Conservation (phyloP, 495 filamentous ascomycete genomes). For the Aspergillus homomorphus region DNA sequence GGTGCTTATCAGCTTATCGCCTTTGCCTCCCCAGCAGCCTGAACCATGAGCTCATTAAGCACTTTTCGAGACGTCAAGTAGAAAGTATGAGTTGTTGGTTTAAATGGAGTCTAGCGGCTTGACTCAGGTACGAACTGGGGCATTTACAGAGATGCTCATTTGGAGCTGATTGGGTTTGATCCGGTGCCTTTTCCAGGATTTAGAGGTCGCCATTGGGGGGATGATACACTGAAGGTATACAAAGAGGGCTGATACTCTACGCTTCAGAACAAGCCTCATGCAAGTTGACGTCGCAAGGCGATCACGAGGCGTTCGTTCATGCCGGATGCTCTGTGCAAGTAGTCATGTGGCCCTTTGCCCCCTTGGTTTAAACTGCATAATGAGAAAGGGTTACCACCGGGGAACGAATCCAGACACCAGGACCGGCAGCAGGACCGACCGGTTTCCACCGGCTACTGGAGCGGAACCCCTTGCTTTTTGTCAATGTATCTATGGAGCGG, state of each 20-base stretch:
- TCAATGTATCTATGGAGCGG: not conserved
- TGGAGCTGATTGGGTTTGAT: too few species aligned
- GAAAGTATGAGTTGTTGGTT: too few species aligned
- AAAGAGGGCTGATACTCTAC: too few species aligned
- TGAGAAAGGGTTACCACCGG: constrained; percentile 2
- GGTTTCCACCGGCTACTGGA: constrained; percentile 22
- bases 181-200: too few species aligned
- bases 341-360: not conserved
- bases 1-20: not conserved
- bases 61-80: not conserved
- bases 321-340: too few species aligned
- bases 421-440: constrained; percentile 8
- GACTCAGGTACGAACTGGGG: too few species aligned
- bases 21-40: not conserved
- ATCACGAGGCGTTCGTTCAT: not conserved
- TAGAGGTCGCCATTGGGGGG: too few species aligned
- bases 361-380: not conserved
- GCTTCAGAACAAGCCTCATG: not conserved
- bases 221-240: too few species aligned
- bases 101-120: too few species aligned
- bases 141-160: not conserved
- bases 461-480: not conserved
- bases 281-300: not conserved
- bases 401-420: too few species aligned
- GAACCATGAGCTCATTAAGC: not conserved